Conservation (phyloP, 371 early-diverging fungal species). For the Umbelopsis sp. region DNA sequence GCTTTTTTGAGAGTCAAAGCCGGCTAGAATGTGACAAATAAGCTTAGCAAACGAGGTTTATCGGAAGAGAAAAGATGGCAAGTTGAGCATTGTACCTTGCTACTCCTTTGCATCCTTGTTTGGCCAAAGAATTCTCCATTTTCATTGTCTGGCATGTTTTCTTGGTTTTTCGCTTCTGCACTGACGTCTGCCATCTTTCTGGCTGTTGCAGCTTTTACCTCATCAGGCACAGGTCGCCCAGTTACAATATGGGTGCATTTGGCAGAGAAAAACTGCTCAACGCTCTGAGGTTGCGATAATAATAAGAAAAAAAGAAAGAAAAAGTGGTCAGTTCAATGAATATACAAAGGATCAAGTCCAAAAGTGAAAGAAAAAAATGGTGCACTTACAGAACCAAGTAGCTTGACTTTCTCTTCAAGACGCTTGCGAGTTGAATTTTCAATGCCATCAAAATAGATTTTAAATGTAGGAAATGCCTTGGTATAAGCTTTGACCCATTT, state of each 20-base stretch:
- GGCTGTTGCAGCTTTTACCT: neutral
- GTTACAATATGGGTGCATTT: slow-evolving; percentile 54
- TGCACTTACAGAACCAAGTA: slow-evolving; percentile 41
- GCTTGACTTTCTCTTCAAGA: slow-evolving; percentile 31
- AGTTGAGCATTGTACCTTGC: neutral
- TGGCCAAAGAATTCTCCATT: neutral
- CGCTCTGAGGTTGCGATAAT: slow-evolving; percentile 23
- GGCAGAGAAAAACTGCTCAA: slow-evolving; percentile 46
- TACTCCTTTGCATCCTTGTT: neutral
- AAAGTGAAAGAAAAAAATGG: neutral
- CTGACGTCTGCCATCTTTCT: neutral
- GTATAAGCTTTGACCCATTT: slow-evolving; percentile 4
- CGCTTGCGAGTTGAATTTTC: slow-evolving; percentile 29
- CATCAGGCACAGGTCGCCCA: slow-evolving; percentile 28
- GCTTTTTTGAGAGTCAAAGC: slow-evolving; percentile 14
- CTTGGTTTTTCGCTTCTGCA: neutral
- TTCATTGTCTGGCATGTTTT: neutral
- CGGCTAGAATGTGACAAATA: neutral
- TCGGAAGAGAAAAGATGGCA: neutral
- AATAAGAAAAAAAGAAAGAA: neutral
- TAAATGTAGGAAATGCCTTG: slow-evolving; percentile 25
- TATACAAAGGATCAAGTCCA: no score
- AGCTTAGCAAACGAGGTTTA: no score
- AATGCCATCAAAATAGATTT: slow-evolving; percentile 41
- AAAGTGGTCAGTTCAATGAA: no score